Evolutionary conservation across 1,139 yeast species (phyloP).

Genomic region (Hanseniaspora uvarum): DNA sequence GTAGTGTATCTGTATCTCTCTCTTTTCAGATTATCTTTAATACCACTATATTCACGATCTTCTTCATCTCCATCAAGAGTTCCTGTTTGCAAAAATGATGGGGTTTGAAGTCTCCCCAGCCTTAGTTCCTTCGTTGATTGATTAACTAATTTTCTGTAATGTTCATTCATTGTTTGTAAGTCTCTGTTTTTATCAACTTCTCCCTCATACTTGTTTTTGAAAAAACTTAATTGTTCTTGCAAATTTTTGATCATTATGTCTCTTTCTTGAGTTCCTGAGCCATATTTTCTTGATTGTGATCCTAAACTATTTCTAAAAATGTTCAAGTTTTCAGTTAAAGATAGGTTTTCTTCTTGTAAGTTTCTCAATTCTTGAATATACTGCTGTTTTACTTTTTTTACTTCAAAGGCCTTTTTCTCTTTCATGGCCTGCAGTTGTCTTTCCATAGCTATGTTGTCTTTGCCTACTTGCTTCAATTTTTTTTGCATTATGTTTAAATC

Average conservation of each 20-base stretch:
- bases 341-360: constrained; percentile 6
- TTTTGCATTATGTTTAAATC: constrained; percentile 25
- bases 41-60: no score
- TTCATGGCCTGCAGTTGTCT: neutral
- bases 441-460: neutral
- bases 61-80: no score
- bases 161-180: constrained; percentile 27
- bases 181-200: constrained; percentile 30
- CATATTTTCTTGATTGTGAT: constrained; percentile 17
- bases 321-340: constrained; percentile 4
- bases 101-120: constrained; percentile 19
- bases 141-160: constrained; percentile 28
- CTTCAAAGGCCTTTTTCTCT: neutral
- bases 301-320: constrained; percentile 8
- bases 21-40: neutral
- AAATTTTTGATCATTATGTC: constrained; percentile 15
- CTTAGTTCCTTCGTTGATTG: constrained; percentile 28
- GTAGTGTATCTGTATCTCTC: constrained; percentile 8
- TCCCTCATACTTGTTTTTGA: constrained; percentile 27
- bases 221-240: constrained; percentile 28
- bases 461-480: constrained; percentile 18
- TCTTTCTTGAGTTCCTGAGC: neutral
- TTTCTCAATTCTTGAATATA: constrained; percentile 3
- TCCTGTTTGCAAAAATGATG: no score
- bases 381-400: neutral